Base-by-base conservation (phyloP, 129 eudicot species). In the Heracleum sosnowskyi region DNA sequence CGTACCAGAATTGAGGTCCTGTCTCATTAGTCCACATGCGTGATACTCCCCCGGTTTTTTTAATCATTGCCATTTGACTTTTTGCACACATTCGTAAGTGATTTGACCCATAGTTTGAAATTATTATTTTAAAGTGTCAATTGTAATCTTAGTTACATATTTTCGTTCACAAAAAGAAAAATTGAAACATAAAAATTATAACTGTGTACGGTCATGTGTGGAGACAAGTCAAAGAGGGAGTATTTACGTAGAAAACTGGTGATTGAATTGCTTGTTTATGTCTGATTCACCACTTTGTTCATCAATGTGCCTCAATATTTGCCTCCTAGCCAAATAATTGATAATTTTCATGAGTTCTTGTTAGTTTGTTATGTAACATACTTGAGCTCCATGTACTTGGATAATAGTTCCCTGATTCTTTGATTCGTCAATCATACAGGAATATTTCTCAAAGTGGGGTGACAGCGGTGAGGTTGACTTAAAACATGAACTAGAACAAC, bases 391-490 rank as follows among this genome's bases (percentile, higher is more conserved):
- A 24, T 24, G 31, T 9, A 2, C 31, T 60, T 60, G 16, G 16
- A 60, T 60, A 60, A 8, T 68, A 6, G 3, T 68, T 33, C 10
- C 73, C 40, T 68, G 41, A 68, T 33, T 31, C 39, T 68, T 68
- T 68, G 1, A 12, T 29, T 11, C 76, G 0, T 73, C 68, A 60
- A 57, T n/a, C 33, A 41, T 80, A 77, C 90, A 93, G 98, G 95
- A 93, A 4, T 88, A 88, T 77, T 95, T 95, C 86, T 88, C 97
- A 24, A 95, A 95, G 80, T 95, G 97, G 98, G 96, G 97, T 24
- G 98, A 95, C 13, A 85, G 89, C 77, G 98, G 98, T 41, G 98
- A 87, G 82, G 94, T 95, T 28, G 98, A 95, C 85, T 82, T 95
- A n/a, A 95, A 95, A 73, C 81, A 90, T 36, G 96, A 95, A 79